phyloP scores from a whole-genome alignment of 2,329 filamentous ascomycete genomes.

The Bipolaris victoriae region DNA sequence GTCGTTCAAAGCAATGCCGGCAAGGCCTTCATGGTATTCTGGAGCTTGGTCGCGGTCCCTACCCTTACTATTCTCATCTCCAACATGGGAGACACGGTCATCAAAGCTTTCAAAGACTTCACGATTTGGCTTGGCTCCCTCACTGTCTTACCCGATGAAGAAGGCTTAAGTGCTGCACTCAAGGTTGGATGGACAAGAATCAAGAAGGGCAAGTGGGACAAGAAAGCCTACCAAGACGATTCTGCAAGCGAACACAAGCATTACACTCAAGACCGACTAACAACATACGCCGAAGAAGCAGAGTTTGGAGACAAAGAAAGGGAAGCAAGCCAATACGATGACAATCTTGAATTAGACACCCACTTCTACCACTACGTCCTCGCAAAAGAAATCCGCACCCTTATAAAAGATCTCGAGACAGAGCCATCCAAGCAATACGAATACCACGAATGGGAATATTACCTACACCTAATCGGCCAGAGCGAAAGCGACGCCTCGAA shows the following conservation, averaged over 20 bases:
- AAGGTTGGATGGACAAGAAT: conserved; percentile 38
- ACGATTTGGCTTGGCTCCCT: conserved; percentile 62
- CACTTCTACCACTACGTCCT: conserved; percentile 60
- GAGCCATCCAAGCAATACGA: conserved; percentile 50
- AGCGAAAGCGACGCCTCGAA: conserved; percentile 49
- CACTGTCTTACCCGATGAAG: conserved; percentile 60
- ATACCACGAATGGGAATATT: conserved; percentile 51
- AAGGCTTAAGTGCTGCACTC: conserved; percentile 47
- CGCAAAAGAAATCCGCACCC: conserved; percentile 51
- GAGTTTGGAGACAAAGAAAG: conserved; percentile 50
- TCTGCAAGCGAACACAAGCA: conserved; percentile 18
- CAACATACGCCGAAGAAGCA: conserved; percentile 50
- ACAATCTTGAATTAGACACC: conserved; percentile 55
- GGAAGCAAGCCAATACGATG: conserved; percentile 50
- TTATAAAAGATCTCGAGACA: conserved; percentile 52
- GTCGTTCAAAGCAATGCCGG: conserved; percentile 56
- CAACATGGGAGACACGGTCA: conserved; percentile 62
- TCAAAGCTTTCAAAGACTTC: conserved; percentile 61
- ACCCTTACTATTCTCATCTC: conserved; percentile 61
- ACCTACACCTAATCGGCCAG: conserved; percentile 46
- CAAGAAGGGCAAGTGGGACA: conserved; percentile 28
- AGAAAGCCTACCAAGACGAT: conserved; percentile 12
- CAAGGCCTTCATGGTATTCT: conserved; percentile 63
- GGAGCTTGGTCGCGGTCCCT: conserved; percentile 61
- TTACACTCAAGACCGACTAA: conserved; percentile 40